These are phyloP conservation scores for Kalmusia sp. DNA, from an alignment of 2,329 filamentous ascomycete species.

Conservation along the genomic window DNA sequence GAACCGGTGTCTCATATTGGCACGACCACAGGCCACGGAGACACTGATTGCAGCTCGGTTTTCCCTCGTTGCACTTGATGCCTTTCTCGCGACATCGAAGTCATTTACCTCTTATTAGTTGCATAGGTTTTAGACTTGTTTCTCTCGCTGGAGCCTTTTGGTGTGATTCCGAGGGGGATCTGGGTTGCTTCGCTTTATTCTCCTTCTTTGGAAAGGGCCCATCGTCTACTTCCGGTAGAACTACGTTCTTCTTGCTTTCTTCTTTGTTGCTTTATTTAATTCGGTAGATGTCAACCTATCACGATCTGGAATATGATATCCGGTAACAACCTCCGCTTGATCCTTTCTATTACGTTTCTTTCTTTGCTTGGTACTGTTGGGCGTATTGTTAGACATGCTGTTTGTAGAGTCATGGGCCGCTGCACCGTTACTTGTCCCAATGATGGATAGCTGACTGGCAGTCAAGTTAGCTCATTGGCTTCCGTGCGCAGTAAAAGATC, in stretches of 20 bases:
- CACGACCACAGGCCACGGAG: conserved; percentile 35
- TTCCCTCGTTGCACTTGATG: conserved; percentile 40
- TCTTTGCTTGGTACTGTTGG: conserved; percentile 15
- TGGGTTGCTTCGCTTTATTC: conserved; percentile 22
- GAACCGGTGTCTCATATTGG: conserved; percentile 27
- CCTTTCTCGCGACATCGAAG: conserved; percentile 32
- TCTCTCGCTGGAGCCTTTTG: conserved; percentile 17
- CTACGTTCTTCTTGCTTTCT: conserved; percentile 27
- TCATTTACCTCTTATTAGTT: conserved; percentile 25
- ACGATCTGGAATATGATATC: conserved; percentile 18
- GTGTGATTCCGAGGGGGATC: conserved; percentile 21
- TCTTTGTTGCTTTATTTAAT: conserved; percentile 22
- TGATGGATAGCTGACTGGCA: conserved; percentile 12
- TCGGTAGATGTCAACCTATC: conserved; percentile 33
- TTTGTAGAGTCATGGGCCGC: conserved; percentile 4
- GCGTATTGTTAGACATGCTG: conserved; percentile 12
- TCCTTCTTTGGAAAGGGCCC: conserved; percentile 22
- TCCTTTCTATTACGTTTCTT: conserved; percentile 29
- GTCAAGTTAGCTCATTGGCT: not conserved
- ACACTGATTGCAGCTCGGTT: conserved; percentile 41
- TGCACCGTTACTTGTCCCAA: conserved; percentile 9
- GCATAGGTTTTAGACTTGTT: conserved; percentile 8
- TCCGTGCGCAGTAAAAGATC: not conserved
- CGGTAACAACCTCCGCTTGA: conserved; percentile 15
- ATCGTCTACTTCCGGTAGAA: conserved; percentile 9